Percentiles rank a stretch among this genome's conserved stretches.
These are phyloP conservation scores for Xylaria grammica DNA, from an alignment of 495 filamentous ascomycete species.

Conservation along the genomic window DNA sequence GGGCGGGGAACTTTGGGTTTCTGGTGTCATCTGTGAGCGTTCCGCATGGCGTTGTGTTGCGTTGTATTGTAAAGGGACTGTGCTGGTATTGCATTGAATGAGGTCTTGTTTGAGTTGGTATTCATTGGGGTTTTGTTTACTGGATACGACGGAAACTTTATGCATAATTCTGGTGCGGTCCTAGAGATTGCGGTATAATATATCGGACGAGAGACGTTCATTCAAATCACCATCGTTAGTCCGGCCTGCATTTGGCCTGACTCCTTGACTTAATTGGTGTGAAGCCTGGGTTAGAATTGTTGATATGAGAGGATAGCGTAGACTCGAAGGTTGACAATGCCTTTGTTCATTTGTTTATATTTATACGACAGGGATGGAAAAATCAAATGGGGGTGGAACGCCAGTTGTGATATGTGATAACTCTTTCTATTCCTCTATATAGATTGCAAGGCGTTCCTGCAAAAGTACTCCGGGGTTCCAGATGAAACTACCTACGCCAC, in stretches of 20 bases:
- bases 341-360: too few species aligned
- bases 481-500: conserved; percentile 15
- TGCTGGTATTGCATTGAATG: too few species aligned
- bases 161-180: not conserved
- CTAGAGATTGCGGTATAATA: not conserved
- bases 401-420: not conserved
- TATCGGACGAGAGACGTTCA: not conserved
- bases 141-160: conserved; percentile 12
- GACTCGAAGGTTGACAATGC: too few species aligned
- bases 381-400: too few species aligned
- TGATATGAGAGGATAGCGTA: too few species aligned
- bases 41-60: not conserved
- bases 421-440: conserved; percentile 21
- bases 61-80: not conserved
- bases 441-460: not conserved
- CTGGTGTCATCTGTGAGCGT: conserved; percentile 1
- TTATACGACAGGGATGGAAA: too few species aligned
- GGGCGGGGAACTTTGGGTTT: not conserved
- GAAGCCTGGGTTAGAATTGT: too few species aligned
- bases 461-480: not conserved
- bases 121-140: conserved; percentile 1
- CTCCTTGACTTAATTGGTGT: too few species aligned
- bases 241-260: too few species aligned
- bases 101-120: not conserved
- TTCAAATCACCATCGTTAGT: not conserved